These are phyloP conservation scores for Pleurostoma richardsiae DNA, from an alignment of 2,329 filamentous ascomycete species.

Conservation along the genomic window DNA sequence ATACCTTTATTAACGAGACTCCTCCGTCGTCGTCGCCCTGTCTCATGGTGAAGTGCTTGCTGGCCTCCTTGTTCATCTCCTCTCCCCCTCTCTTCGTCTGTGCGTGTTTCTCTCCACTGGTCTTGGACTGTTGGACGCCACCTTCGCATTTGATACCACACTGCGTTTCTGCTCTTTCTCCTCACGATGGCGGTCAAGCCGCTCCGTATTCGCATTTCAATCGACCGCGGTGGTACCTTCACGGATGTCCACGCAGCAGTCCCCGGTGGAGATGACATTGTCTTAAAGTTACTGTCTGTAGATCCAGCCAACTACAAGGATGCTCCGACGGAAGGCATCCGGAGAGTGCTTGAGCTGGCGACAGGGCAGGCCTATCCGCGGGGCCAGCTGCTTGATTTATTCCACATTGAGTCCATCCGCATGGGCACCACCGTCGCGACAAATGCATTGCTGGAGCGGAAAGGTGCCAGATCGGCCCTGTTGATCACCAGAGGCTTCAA, in stretches of 20 bases:
- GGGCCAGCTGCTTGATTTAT: slow-evolving; percentile 2
- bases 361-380: slow-evolving; percentile 26
- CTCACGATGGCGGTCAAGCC: slow-evolving; percentile 2
- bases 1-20: no score
- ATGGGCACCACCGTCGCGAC: slow-evolving; percentile 10
- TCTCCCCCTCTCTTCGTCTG: no score
- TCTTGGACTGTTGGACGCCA: no score
- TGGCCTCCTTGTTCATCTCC: no score
- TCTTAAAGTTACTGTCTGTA: slow-evolving; percentile 65
- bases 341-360: slow-evolving; percentile 33
- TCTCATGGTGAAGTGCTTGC: no score
- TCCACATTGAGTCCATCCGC: slow-evolving; percentile 5
- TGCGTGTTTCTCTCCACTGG: no score
- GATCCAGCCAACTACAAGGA: slow-evolving; percentile 64
- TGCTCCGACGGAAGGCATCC: slow-evolving; percentile 63
- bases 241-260: slow-evolving; percentile 60
- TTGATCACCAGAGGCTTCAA: slow-evolving; percentile 17
- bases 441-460: slow-evolving; percentile 8
- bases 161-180: neutral
- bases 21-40: no score
- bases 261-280: slow-evolving; percentile 57
- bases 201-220: slow-evolving; percentile 8
- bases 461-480: slow-evolving; percentile 8
- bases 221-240: slow-evolving; percentile 59
- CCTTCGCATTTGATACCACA: no score